phyloP scores from a whole-genome alignment of 2,329 filamentous ascomycete species.

The Aspergillus floridensis region DNA sequence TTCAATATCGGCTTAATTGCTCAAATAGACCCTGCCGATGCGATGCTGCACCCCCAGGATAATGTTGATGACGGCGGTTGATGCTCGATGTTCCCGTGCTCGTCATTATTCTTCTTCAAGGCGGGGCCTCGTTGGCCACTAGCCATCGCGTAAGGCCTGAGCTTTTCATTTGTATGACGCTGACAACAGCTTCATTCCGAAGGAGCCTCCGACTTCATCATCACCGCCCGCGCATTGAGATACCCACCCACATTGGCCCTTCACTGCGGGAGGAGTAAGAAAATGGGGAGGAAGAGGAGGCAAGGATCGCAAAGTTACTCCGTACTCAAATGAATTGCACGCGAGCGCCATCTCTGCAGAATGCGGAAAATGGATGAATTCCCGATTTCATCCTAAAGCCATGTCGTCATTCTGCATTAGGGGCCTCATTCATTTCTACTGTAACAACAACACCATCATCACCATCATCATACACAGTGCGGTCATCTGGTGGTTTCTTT shows the following conservation, averaged over 20 bases:
- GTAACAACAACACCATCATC: background rate
- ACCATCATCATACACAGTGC: background rate
- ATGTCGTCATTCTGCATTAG: conserved; percentile 16
- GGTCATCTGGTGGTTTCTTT: background rate
- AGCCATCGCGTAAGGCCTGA: background rate
- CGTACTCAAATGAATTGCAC: background rate
- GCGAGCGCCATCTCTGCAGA: conserved; percentile 13
- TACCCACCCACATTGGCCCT: background rate
- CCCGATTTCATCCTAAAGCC: background rate
- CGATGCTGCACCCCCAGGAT: background rate
- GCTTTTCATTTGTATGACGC: background rate
- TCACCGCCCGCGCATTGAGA: background rate
- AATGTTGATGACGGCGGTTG: no score
- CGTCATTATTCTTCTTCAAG: background rate
- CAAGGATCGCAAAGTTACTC: conserved; percentile 3
- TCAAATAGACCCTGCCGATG: background rate
- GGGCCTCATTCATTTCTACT: background rate
- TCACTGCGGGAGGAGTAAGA: background rate
- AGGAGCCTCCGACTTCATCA: background rate
- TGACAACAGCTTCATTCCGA: background rate
- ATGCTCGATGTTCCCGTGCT: background rate
- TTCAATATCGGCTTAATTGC: background rate
- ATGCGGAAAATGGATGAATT: conserved; percentile 6
- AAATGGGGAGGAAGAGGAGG: background rate
- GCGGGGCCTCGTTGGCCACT: background rate